phyloP scores from a whole-genome alignment of 257 asterid genomes.

The Solanum okadae region DNA sequence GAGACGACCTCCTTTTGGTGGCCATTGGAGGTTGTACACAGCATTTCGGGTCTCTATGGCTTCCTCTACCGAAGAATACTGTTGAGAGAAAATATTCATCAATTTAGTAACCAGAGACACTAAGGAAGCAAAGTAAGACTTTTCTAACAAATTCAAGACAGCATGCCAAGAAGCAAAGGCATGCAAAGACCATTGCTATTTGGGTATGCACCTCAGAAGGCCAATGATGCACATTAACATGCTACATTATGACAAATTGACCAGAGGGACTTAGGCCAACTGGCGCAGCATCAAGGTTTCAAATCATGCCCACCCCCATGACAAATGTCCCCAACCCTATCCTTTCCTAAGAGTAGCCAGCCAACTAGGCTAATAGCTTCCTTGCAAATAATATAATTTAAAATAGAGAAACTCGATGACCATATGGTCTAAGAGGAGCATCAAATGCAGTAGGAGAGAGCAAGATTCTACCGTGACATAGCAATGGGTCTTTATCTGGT shows the following conservation, averaged over 20 bases:
- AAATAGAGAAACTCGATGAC: not conserved
- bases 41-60: constrained; percentile 24
- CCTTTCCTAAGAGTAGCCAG: not conserved
- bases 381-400: not conserved
- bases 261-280: not conserved
- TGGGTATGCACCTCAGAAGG: not conserved
- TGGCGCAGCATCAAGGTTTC: not conserved
- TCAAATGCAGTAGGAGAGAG: not conserved
- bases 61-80: constrained; percentile 25
- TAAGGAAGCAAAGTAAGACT: not conserved
- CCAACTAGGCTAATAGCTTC: not conserved
- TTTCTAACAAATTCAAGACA: not conserved
- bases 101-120: not conserved
- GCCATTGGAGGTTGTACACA: constrained; percentile 27
- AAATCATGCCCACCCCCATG: not conserved
- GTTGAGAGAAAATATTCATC: not conserved
- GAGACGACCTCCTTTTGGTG: constrained; percentile 25
- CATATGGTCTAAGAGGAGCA: not conserved
- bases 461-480: constrained; percentile 24
- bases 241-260: not conserved
- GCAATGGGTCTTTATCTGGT: constrained; percentile 35
- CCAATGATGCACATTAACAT: not conserved
- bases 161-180: not conserved
- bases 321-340: not conserved
- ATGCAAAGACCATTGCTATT: not conserved